Evolutionary conservation across 106 monocot species (phyloP), one percentile per base, ranked within the genome.

Genomic region (Phalaenopsis equestris): DNA sequence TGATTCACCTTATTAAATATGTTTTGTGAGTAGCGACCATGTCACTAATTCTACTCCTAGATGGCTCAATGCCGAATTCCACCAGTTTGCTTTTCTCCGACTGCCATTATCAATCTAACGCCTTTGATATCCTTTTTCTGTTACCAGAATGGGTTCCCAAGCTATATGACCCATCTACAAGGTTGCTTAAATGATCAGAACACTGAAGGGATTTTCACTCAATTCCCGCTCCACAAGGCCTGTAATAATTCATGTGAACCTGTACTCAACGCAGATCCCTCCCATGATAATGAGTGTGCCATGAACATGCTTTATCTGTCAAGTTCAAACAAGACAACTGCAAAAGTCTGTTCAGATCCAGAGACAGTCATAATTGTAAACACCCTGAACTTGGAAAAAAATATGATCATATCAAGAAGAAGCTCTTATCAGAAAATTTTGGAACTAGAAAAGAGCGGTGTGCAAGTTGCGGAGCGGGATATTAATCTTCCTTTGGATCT

Each of bases 351-450:
- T 41, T 84, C 89, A 9, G 74, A 81, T 41, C 80, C 90, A 12
- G 88, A 87, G 55, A 52, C 85, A 19, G 79, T 99, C 38, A 85
- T 95, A 42, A 78, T 99, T 87, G 87, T 93, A 17, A 99, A 99
- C 77, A 99, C 93, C 57, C 85, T 91, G 78, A 86, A 56, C 80
- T 75, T 73, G 80, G 82, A 85, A n/a, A 99, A 99, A 75, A 83
- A 86, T 67, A 91, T 88, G 99, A 88, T 99, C 47, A 85, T 90
- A 52, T 99, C 95, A 72, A 80, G 95, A 84, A 90, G 94, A 82
- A 91, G 88, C 81, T 99, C 99, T 77, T 99, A 99, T 79, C 94
- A 95, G 61, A 92, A 91, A 78, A 89, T 99, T 18, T 90, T 99
- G 17, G 85, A 86, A 75, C 42, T 87, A 72, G 99, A 99, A 81